Percentiles rank a stretch among this genome's conserved stretches.
Evolutionary conservation across 2,329 filamentous ascomycete species (phyloP).

Genomic region (Arthrocladium fulminans): DNA sequence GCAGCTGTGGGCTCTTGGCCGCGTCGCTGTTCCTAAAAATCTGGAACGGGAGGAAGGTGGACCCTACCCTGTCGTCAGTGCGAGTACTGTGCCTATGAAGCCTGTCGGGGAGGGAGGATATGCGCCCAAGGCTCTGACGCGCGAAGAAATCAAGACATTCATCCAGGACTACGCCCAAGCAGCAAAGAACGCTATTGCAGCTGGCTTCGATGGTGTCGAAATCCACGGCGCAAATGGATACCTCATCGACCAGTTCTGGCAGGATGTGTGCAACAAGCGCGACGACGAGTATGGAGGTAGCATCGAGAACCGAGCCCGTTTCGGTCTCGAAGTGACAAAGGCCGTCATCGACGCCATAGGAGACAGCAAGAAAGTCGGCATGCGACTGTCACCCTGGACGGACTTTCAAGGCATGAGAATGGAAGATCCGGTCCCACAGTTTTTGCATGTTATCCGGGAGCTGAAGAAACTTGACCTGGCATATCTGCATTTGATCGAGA

Average conservation of each 20-base stretch:
- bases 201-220: conserved; percentile 48
- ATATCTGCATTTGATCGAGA: conserved; percentile 55
- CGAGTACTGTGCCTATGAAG: conserved; percentile 11
- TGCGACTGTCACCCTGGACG: conserved; percentile 41
- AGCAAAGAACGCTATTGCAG: conserved; percentile 44
- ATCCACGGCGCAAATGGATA: conserved; percentile 45
- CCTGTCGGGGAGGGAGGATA: conserved; percentile 1
- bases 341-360: conserved; percentile 38
- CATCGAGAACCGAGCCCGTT: conserved; percentile 44
- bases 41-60: neutral
- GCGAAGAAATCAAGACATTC: conserved; percentile 36
- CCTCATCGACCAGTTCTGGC: conserved; percentile 44
- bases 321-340: conserved; percentile 45
- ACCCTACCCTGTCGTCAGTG: conserved; percentile 4
- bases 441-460: conserved; percentile 47
- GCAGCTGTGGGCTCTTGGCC: conserved; percentile 39
- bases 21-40: conserved; percentile 20
- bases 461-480: conserved; percentile 45
- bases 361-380: conserved; percentile 32
- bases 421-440: conserved; percentile 55
- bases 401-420: conserved; percentile 46
- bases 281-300: conserved; percentile 44
- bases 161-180: conserved; percentile 38
- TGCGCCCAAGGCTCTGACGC: conserved; percentile 25
- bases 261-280: conserved; percentile 38